Evolutionary conservation across 164 flowering plant species (phyloP).

Genomic region (Magnolia officinalis): DNA sequence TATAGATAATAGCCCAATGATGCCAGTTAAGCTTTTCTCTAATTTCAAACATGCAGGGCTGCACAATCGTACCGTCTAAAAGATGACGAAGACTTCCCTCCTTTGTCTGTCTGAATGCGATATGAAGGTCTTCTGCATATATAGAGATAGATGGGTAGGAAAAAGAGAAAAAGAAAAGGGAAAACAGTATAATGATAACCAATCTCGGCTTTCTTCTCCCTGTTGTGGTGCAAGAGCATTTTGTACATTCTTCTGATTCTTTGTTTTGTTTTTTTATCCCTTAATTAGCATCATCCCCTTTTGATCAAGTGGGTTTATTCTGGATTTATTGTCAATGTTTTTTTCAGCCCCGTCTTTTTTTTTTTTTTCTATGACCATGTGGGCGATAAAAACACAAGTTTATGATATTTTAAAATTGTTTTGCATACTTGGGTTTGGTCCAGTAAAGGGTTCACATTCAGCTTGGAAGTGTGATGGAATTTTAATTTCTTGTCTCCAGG

Average conservation of each 20-base stretch:
- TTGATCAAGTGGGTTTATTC: not conserved
- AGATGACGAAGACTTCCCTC: conserved; percentile 71
- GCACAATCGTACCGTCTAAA: conserved; percentile 47
- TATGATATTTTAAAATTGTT: not conserved
- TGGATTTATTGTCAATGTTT: not conserved
- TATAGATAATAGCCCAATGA: not conserved
- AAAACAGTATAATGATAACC: conserved; percentile 20
- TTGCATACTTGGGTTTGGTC: not conserved
- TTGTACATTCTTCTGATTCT: conserved; percentile 21
- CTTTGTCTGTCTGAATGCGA: not conserved
- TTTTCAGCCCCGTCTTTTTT: not conserved
- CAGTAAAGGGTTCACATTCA: not conserved
- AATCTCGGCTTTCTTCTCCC: not conserved
- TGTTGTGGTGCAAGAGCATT: not conserved
- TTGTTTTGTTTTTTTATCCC: not conserved
- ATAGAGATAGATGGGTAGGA: conserved; percentile 4
- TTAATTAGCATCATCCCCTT: not conserved
- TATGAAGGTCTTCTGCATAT: not conserved
- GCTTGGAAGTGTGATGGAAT: not conserved
- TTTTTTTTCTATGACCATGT: not conserved
- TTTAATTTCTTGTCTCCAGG: not conserved
- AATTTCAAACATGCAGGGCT: conserved; percentile 34
- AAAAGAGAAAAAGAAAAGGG: not conserved
- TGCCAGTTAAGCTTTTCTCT: not conserved
- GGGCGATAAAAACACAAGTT: not conserved